phyloP scores from a whole-genome alignment of 345 rosid species.

The Citropsis articulata region DNA sequence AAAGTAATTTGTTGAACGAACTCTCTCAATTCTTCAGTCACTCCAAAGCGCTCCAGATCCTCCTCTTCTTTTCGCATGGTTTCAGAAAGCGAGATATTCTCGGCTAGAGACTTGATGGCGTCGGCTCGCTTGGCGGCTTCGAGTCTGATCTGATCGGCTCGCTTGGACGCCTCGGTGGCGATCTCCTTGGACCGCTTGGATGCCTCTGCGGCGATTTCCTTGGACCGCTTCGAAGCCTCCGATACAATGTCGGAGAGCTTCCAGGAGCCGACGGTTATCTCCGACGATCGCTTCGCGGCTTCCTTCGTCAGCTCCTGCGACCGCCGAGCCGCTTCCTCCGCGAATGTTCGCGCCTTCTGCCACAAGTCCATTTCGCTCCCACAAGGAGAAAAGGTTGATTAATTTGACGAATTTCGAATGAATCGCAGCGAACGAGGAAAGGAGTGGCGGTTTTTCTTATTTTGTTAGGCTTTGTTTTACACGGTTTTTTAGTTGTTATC shows the following conservation, averaged over 20 bases:
- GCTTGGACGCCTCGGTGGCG: slow-evolving; percentile 56
- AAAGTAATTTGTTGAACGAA: slow-evolving; percentile 48
- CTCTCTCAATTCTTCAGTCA: slow-evolving; percentile 56
- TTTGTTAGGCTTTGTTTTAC: background rate
- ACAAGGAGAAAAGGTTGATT: too few relatives aligned
- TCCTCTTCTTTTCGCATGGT: slow-evolving; percentile 15
- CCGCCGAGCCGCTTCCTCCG: slow-evolving; percentile 56
- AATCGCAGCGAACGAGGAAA: background rate
- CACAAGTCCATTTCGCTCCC: slow-evolving; percentile 42
- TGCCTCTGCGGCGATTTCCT: slow-evolving; percentile 52
- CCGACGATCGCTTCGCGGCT: slow-evolving; percentile 43
- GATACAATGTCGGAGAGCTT: slow-evolving; percentile 40
- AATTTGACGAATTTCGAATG: too few relatives aligned
- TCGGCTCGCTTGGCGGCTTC: slow-evolving; percentile 53
- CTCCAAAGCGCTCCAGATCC: slow-evolving; percentile 46
- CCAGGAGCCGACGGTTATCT: slow-evolving; percentile 37
- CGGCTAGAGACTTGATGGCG: slow-evolving; percentile 48
- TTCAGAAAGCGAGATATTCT: slow-evolving; percentile 22
- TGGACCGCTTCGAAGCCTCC: slow-evolving; percentile 45
- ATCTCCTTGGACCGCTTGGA: slow-evolving; percentile 51
- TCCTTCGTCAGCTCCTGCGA: slow-evolving; percentile 48
- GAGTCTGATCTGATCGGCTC: slow-evolving; percentile 23
- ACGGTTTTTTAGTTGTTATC: background rate
- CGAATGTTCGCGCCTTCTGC: slow-evolving; percentile 50
- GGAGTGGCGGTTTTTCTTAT: background rate